Conservation (phyloP, 1,284 basidiomycete genomes). For the Austroboletus niveus region DNA sequence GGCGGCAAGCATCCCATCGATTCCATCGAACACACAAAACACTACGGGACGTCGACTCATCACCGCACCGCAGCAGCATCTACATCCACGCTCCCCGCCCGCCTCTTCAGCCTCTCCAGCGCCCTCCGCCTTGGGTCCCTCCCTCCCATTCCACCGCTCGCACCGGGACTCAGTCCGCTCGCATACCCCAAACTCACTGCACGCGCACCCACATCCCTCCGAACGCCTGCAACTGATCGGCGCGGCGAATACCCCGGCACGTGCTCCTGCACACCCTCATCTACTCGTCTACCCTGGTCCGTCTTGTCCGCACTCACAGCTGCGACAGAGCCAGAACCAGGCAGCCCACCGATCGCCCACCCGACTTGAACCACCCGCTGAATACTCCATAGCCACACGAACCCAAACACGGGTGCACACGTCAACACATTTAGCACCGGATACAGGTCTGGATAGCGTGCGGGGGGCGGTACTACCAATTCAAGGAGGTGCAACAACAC, state of each 20-base stretch:
- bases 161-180: conserved; percentile 5
- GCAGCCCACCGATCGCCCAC: conserved; percentile 56
- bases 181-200: conserved; percentile 28
- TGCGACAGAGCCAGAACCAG: conserved; percentile 12
- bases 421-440: conserved; percentile 85
- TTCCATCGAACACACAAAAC: too few species aligned
- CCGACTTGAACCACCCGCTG: conserved; percentile 63
- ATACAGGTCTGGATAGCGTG: conserved; percentile 83
- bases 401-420: conserved; percentile 72
- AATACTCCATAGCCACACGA: conserved; percentile 78
- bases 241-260: conserved; percentile 2
- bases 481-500: conserved; percentile 65
- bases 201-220: conserved; percentile 22
- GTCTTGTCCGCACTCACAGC: not conserved
- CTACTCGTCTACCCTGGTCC: not conserved
- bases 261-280: conserved; percentile 2
- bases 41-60: too few species aligned
- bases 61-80: too few species aligned
- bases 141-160: not conserved
- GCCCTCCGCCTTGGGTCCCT: conserved; percentile 27
- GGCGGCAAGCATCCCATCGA: too few species aligned
- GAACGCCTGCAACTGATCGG: not conserved
- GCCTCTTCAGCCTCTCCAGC: conserved; percentile 17
- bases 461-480: conserved; percentile 56
- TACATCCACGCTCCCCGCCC: conserved; percentile 20